phyloP scores from a whole-genome alignment of 2,329 filamentous ascomycete species.

The Bipolaris cookei region DNA sequence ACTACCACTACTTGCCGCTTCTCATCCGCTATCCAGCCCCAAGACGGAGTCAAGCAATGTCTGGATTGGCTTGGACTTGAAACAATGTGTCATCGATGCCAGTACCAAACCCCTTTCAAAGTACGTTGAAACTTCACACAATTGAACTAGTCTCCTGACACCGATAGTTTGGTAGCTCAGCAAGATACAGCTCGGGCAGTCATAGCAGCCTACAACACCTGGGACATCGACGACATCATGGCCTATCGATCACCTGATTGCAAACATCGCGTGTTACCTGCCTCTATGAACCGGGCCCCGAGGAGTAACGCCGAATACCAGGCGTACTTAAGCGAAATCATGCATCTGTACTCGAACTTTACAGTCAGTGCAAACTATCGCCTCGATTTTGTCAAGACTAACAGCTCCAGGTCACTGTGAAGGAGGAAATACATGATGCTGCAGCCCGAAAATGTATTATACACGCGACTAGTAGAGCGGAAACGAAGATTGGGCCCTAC shows the following conservation, averaged over 20 bases:
- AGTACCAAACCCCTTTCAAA: background rate
- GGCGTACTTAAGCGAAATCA: background rate
- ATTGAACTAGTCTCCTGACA: background rate
- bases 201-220: constrained; percentile 9
- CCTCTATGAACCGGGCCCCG: constrained; percentile 1
- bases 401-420: background rate
- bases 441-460: constrained; percentile 1
- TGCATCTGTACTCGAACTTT: constrained; percentile 8
- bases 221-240: constrained; percentile 8
- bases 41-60: background rate
- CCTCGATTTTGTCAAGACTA: background rate
- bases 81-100: background rate
- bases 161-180: background rate
- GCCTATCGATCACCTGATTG: constrained; percentile 11
- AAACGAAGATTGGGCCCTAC: constrained; percentile 4
- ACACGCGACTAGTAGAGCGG: constrained; percentile 1
- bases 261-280: constrained; percentile 4
- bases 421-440: background rate
- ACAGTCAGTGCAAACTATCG: constrained; percentile 2
- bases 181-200: constrained; percentile 6
- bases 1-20: background rate
- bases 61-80: background rate
- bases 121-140: background rate
- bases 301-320: constrained; percentile 11
- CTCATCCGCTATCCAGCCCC: background rate